phyloP scores from a whole-genome alignment of 1,139 yeast genomes.

The Taiozyma sp. region DNA sequence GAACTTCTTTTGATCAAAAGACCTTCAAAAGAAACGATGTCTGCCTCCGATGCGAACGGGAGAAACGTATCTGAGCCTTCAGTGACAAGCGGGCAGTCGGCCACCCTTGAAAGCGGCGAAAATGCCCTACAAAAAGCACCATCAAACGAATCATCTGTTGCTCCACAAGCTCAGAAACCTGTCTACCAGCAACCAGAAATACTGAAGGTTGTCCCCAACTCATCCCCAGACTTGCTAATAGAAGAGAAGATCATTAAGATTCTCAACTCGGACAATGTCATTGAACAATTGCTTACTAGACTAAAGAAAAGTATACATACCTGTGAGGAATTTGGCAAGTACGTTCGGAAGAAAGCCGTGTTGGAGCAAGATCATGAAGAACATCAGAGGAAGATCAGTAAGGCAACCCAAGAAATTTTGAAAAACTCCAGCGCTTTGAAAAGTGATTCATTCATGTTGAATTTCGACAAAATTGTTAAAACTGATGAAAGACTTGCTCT shows the following conservation, averaged over 20 bases:
- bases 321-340: slow-evolving; percentile 81
- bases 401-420: slow-evolving; percentile 48
- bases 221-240: slow-evolving; percentile 29
- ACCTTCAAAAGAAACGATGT: not conserved
- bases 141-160: not conserved
- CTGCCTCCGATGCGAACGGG: not conserved
- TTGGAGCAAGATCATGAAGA: slow-evolving; percentile 77
- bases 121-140: not conserved
- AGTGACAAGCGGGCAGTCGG: not conserved
- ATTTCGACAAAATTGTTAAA: slow-evolving; percentile 64
- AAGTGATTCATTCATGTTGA: slow-evolving; percentile 64
- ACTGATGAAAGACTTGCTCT: slow-evolving; percentile 73
- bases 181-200: not conserved
- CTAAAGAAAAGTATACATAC: slow-evolving; percentile 77
- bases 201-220: slow-evolving; percentile 15
- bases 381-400: slow-evolving; percentile 65
- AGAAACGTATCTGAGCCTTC: not conserved
- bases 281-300: slow-evolving; percentile 66
- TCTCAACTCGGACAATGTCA: slow-evolving; percentile 51
- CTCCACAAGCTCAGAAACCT: not conserved
- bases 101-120: not conserved
- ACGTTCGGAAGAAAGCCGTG: slow-evolving; percentile 71
- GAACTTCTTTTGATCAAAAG: not conserved
- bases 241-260: slow-evolving; percentile 43
- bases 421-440: slow-evolving; percentile 47